Evolutionary conservation across 169 alveolate genomes (phyloP).

Genomic region (Theileria annulata): DNA sequence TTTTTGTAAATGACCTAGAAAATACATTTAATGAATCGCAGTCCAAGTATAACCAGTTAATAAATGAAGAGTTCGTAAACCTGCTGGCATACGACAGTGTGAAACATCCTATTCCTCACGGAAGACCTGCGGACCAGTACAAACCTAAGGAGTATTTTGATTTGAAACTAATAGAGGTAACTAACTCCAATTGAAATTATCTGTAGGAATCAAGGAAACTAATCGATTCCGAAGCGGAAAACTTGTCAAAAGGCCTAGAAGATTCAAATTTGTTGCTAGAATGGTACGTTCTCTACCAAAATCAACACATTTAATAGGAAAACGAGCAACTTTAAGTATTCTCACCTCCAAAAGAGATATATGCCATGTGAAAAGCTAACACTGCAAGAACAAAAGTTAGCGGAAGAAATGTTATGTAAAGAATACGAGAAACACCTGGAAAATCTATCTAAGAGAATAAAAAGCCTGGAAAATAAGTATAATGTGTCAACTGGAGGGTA

Average conservation of each 20-base stretch:
- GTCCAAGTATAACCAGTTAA: slow-evolving; percentile 15
- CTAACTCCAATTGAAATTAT: too few species aligned
- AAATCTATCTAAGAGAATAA: slow-evolving; percentile 36
- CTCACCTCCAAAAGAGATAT: slow-evolving; percentile 31
- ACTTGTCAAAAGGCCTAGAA: slow-evolving; percentile 3
- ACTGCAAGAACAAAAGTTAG: slow-evolving; percentile 21
- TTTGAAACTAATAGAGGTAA: slow-evolving; percentile 17
- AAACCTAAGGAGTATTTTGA: slow-evolving; percentile 10
- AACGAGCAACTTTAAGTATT: slow-evolving; percentile 27
- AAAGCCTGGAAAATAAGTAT: slow-evolving; percentile 54
- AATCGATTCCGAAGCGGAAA: slow-evolving; percentile 21
- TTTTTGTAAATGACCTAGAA: slow-evolving; percentile 52
- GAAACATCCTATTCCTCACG: slow-evolving; percentile 61
- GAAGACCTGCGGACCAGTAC: slow-evolving; percentile 34
- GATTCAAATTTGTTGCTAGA: not conserved
- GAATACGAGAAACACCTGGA: slow-evolving; percentile 37
- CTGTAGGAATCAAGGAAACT: slow-evolving; percentile 33
- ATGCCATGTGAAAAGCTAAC: slow-evolving; percentile 39
- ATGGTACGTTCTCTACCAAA: not conserved
- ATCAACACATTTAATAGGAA: slow-evolving; percentile 1
- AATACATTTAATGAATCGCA: slow-evolving; percentile 9
- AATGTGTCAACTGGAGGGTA: slow-evolving; percentile 62
- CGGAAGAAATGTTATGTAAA: slow-evolving; percentile 24
- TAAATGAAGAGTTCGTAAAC: slow-evolving; percentile 46
- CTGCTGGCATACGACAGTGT: slow-evolving; percentile 55